Evolutionary conservation across 441 rosid genomes (phyloP).

Genomic region (Populus hybrid): DNA sequence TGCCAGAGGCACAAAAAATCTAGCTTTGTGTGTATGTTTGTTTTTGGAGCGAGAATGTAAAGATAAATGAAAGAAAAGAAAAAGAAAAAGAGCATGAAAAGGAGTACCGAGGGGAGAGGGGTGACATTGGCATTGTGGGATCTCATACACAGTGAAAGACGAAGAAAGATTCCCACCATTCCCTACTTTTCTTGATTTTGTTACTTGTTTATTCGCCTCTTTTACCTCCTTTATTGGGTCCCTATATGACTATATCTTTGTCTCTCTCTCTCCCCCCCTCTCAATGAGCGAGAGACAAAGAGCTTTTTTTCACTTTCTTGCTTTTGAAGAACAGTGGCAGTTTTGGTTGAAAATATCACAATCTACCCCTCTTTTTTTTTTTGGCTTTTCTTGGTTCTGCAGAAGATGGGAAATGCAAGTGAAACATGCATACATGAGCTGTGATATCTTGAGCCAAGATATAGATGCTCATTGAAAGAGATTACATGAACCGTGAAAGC

Average conservation of each 20-base stretch:
- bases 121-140: conserved; percentile 33
- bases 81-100: conserved; percentile 43
- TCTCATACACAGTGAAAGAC: conserved; percentile 38
- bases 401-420: conserved; percentile 25
- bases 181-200: conserved; percentile 11
- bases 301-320: conserved; percentile 39
- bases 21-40: conserved; percentile 20
- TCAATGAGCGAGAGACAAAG: conserved; percentile 8
- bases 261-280: background rate
- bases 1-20: conserved; percentile 31
- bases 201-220: conserved; percentile 15
- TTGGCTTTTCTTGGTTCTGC: conserved; percentile 34
- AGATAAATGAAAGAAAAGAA: conserved; percentile 7
- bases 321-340: conserved; percentile 43
- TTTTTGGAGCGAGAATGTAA: background rate
- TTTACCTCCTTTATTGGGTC: conserved; percentile 28
- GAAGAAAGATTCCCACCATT: conserved; percentile 42
- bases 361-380: conserved; percentile 37
- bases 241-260: conserved; percentile 12
- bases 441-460: conserved; percentile 8
- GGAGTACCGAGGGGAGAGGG: conserved; percentile 30
- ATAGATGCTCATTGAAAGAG: background rate
- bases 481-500: background rate
- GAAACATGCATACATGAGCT: conserved; percentile 11
- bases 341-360: conserved; percentile 55